Evolutionary conservation across 306 rosid species (phyloP).

Genomic region (Argentina anserina): DNA sequence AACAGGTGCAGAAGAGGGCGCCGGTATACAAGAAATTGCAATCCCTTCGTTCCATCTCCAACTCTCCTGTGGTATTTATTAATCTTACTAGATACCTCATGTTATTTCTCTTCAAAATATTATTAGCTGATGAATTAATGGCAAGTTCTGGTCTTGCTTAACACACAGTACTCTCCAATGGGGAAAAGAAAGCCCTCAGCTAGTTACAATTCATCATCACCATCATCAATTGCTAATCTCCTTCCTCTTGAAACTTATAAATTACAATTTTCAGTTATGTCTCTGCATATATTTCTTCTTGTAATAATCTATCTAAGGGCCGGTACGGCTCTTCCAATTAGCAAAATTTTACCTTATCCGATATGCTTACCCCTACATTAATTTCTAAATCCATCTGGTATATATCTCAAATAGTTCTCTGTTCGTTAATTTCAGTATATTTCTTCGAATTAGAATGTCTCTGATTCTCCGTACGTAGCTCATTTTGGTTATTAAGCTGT

Average conservation of each 20-base stretch:
- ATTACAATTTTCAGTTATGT: neutral
- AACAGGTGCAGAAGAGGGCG: constrained; percentile 46
- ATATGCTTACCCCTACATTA: too few species aligned
- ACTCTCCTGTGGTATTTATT: constrained; percentile 42
- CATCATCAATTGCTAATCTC: neutral
- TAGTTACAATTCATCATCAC: neutral
- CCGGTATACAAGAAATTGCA: constrained; percentile 45
- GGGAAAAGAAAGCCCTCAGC: neutral
- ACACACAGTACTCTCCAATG: neutral
- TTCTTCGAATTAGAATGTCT: too few species aligned
- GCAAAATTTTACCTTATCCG: neutral
- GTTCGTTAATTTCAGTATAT: neutral
- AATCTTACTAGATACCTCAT: neutral
- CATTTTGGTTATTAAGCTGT: too few species aligned
- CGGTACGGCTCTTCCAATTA: too few species aligned
- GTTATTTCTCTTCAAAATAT: neutral
- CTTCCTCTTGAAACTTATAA: neutral
- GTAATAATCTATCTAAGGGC: too few species aligned
- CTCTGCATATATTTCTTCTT: neutral
- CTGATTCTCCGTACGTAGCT: too few species aligned
- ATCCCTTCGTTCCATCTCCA: constrained; percentile 50
- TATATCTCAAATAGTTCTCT: neutral
- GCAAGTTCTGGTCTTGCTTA: neutral
- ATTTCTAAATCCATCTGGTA: neutral
- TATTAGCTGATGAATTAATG: neutral